These are phyloP conservation scores for Heliosperma pusillum DNA, from an alignment of 148 eudicot genomes.

Conservation along the genomic window DNA sequence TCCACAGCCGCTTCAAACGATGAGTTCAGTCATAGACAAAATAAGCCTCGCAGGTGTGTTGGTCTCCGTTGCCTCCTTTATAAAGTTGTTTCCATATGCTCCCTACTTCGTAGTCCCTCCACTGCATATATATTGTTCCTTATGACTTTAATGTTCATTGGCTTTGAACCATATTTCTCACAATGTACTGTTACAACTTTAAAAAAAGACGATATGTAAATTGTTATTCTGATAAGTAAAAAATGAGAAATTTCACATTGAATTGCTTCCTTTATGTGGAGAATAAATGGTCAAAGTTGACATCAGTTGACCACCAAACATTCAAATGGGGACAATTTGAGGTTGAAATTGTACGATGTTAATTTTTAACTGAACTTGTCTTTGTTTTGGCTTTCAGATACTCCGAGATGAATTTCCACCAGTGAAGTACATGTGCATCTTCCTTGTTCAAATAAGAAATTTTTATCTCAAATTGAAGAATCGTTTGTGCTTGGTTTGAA, in stretches of 20 bases:
- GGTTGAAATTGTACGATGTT: not conserved
- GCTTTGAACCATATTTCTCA: not conserved
- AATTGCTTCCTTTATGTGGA: not conserved
- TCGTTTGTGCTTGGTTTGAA: conserved; percentile 24
- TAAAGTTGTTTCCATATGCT: not conserved
- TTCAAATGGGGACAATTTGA: not conserved
- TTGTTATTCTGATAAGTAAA: not conserved
- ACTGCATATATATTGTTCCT: not conserved
- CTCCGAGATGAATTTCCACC: conserved; percentile 90
- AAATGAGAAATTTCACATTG: not conserved
- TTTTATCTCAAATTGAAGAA: conserved; percentile 21
- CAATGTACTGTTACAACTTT: not conserved
- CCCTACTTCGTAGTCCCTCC: not conserved
- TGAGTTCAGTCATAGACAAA: conserved; percentile 72
- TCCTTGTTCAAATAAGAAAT: conserved; percentile 40
- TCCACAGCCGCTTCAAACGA: conserved; percentile 53
- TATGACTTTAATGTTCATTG: not conserved
- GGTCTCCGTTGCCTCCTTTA: not conserved
- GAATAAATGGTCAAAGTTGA: not conserved
- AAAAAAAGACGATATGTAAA: not conserved
- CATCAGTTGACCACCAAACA: not conserved
- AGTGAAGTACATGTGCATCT: conserved; percentile 47
- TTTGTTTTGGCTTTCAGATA: conserved; percentile 49
- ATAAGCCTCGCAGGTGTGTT: conserved; percentile 75
- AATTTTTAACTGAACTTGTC: not conserved